These are phyloP conservation scores for Cicer pinnatifidum DNA, from an alignment of 306 rosid genomes.

Conservation along the genomic window DNA sequence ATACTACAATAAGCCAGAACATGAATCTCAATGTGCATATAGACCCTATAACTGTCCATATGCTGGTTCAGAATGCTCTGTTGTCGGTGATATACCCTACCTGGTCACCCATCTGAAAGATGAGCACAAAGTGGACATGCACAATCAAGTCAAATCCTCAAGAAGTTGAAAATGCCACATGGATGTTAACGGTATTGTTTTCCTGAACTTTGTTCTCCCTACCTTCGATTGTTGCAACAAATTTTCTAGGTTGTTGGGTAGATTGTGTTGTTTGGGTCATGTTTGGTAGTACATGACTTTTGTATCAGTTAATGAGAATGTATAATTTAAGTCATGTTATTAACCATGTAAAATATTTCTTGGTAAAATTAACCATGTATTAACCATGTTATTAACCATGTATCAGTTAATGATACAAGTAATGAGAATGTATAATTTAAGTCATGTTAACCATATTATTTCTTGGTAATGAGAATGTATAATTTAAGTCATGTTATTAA, in stretches of 20 bases:
- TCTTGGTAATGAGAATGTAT: too few relatives aligned
- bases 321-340: too few relatives aligned
- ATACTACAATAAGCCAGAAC: slow-evolving; percentile 90
- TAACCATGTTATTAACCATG: too few relatives aligned
- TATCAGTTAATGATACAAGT: too few relatives aligned
- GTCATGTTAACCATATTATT: too few relatives aligned
- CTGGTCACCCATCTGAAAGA: slow-evolving; percentile 83
- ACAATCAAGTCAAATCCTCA: slow-evolving; percentile 91
- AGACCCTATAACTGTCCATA: slow-evolving; percentile 93
- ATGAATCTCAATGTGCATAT: slow-evolving; percentile 77
- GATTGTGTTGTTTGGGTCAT: slow-evolving; percentile 35
- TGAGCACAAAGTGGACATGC: slow-evolving; percentile 98
- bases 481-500: too few relatives aligned
- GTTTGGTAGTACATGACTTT: too few relatives aligned
- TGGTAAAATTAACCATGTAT: too few relatives aligned
- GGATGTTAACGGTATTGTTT: slow-evolving; percentile 91
- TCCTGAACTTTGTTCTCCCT: slow-evolving; percentile 7
- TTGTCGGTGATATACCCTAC: slow-evolving; percentile 79
- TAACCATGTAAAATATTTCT: too few relatives aligned
- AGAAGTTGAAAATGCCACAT: slow-evolving; percentile 96
- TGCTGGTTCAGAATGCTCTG: slow-evolving; percentile 90
- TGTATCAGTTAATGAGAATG: too few relatives aligned
- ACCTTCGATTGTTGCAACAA: background rate
- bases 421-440: too few relatives aligned
- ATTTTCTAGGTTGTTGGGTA: slow-evolving; percentile 10